Conservation (phyloP, 805 yeast species). For the Limtongozyma cylindracea region DNA sequence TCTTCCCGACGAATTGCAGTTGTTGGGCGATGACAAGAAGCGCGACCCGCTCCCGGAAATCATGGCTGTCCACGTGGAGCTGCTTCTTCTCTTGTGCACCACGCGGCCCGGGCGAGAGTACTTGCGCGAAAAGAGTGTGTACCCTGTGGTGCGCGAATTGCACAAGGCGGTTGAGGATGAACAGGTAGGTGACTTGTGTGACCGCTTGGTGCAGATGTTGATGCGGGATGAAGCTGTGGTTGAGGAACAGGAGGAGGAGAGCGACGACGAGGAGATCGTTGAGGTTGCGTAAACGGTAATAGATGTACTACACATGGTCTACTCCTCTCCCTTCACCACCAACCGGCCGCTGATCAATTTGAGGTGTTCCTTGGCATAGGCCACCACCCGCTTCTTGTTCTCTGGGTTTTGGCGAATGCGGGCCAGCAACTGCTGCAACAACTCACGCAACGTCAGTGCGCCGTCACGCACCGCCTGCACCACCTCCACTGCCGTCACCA, state of each 20-base stretch:
- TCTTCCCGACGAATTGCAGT: constrained; percentile 73
- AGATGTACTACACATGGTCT: background rate
- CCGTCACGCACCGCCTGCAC: constrained; percentile 29
- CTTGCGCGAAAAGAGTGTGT: constrained; percentile 61
- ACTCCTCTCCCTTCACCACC: constrained; percentile 9
- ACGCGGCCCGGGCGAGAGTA: constrained; percentile 49
- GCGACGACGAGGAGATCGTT: constrained; percentile 25
- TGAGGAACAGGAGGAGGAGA: constrained; percentile 8
- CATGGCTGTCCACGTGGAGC: constrained; percentile 51
- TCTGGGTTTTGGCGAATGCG: constrained; percentile 40
- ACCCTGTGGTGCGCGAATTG: constrained; percentile 67
- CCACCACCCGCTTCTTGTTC: constrained; percentile 33
- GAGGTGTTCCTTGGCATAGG: constrained; percentile 28
- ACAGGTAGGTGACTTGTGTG: constrained; percentile 41
- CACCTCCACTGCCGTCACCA: constrained; percentile 54
- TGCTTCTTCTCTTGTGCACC: constrained; percentile 56
- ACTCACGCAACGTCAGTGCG: constrained; percentile 34
- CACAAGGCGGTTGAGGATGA: constrained; percentile 28
- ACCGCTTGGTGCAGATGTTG: constrained; percentile 67
- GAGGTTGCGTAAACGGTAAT: constrained; percentile 15
- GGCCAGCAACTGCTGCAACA: constrained; percentile 31
- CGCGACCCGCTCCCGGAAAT: constrained; percentile 53
- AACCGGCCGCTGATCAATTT: constrained; percentile 22
- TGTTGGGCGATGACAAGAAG: constrained; percentile 46
- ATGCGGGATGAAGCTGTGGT: constrained; percentile 69